Base-by-base conservation (phyloP, 306 rosid genomes). In the Glycine tomentella region DNA sequence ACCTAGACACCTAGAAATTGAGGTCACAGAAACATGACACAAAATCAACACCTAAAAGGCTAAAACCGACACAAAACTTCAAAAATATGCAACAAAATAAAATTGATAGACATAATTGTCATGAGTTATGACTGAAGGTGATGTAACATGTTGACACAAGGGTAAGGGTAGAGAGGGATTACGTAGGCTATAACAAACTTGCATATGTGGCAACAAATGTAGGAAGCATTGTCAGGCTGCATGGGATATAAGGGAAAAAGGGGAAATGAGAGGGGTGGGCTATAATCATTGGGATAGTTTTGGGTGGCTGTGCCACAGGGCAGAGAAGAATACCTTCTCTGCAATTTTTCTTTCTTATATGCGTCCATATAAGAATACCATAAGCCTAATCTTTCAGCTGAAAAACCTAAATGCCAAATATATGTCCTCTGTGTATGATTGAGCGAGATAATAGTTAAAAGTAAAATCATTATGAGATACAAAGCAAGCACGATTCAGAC, bases 381-480 rank as follows among this genome's bases (percentile, higher is more conserved):
- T 16, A 67, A 53, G 44, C 75, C 50, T 63, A 46, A 68, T 44
- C 67, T 72, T 65, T 42, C 46, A 76, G 63, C 34, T 38, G 34
- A 81, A 65, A 65, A 51, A 44, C 55, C 61, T 44, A 50, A 75
- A 69, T 34, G 25, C 46, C 56, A 80, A 70, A 70, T 61, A 25
- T 25, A 62, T 80, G 31, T 25, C 31, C 64, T 34, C 67, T n/a
- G 20, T 4, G 52, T 5, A 55, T 62, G 72, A 73, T 75, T 65
- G 50, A 75, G 49, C 34, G 50, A 53, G 52, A 61, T 59, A 64
- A 17, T 44, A 78, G 31, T 75, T 40, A 59, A 46, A 65, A 14
- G 62, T 80, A 77, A 4, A 38, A 38, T 5, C 44, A 57, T 71
- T 69, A 87, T 36, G 11, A 72, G 69, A 69, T 55, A 45, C 55